Conservation (phyloP, 192 early-diverging fungal genomes). For the Haplosporangium gracile region DNA sequence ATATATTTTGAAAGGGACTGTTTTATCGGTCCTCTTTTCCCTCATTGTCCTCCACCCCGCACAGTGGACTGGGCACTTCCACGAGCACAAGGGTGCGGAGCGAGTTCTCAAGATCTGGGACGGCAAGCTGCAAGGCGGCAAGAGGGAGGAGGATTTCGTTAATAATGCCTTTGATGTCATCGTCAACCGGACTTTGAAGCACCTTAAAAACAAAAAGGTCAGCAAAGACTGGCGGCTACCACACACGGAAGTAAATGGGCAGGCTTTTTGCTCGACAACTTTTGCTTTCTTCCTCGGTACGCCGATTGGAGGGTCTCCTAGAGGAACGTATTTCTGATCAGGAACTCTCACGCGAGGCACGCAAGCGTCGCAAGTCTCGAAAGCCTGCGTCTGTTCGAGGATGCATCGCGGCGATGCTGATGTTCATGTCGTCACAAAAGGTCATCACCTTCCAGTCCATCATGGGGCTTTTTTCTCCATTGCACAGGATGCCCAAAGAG, state of each 20-base stretch:
- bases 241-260: conserved; percentile 13
- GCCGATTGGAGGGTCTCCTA: conserved; percentile 18
- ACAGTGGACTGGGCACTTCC: conserved; percentile 20
- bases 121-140: conserved; percentile 9
- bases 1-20: too few relatives aligned
- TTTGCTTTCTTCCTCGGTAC: conserved; percentile 12
- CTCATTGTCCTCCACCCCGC: too few relatives aligned
- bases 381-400: conserved; percentile 25
- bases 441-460: conserved; percentile 26
- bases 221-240: conserved; percentile 23
- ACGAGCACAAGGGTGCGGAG: conserved; percentile 18
- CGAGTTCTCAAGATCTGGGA: conserved; percentile 32
- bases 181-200: conserved; percentile 15
- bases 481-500: conserved; percentile 13
- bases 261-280: conserved; percentile 7
- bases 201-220: conserved; percentile 17
- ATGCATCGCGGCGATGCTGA: conserved; percentile 20
- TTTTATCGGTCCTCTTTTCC: too few relatives aligned
- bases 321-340: conserved; percentile 18
- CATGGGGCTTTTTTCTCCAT: conserved; percentile 31
- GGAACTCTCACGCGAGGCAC: background rate
- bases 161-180: background rate
- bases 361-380: conserved; percentile 1
- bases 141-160: conserved; percentile 21
- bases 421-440: background rate